Evolutionary conservation across 202 grass and related monocot species (phyloP), one percentile per base, ranked within the genome.

Genomic region (Panicum virgatum): DNA sequence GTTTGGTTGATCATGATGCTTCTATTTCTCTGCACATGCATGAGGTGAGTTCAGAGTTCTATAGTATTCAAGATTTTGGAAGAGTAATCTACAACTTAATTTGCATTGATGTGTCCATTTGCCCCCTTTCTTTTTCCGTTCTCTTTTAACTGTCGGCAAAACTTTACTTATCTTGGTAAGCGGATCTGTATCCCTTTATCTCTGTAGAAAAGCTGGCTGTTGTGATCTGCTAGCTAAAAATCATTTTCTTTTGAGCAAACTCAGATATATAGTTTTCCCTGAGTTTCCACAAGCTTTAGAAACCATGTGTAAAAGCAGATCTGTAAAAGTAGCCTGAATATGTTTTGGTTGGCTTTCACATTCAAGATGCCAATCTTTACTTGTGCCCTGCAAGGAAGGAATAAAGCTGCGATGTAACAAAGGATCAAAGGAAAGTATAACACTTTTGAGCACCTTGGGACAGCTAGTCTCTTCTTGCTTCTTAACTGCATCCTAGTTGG

Each of bases 391-490:
- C 32, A 87, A 90, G 76, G 80, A 94, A 94, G 81, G 90, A 95
- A 92, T 96, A 92, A 90, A 88, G 79, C 86, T 92, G 6, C 53
- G 61, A 36, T 73, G 40, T 77, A 90, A 87, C 71, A 84, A 90
- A 72, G 73, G 84, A 85, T 83, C 84, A 32, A 96, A 90, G 88
- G 36, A 96, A 94, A 90, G 88, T 68, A 89, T 80, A 88, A 85
- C 14, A 87, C 68, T 82, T n/a, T 87, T 87, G 68, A 88, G 88
- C 88, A 96, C 88, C 76, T 88, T 79, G 71, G 60, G 88, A 96
- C 90, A 96, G 85, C 82, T 86, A 84, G 82, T 84, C 83, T 89
- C 66, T 88, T 46, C 48, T 70, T 30, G 46, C 51, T 83, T 62
- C 76, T 63, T 72, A 53, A 67, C 85, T 83, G 75, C 77, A 61